Evolutionary conservation across 495 filamentous ascomycete species (phyloP), one percentile per base, ranked within the genome.

Genomic region (Trichoderma orchidacearum): DNA sequence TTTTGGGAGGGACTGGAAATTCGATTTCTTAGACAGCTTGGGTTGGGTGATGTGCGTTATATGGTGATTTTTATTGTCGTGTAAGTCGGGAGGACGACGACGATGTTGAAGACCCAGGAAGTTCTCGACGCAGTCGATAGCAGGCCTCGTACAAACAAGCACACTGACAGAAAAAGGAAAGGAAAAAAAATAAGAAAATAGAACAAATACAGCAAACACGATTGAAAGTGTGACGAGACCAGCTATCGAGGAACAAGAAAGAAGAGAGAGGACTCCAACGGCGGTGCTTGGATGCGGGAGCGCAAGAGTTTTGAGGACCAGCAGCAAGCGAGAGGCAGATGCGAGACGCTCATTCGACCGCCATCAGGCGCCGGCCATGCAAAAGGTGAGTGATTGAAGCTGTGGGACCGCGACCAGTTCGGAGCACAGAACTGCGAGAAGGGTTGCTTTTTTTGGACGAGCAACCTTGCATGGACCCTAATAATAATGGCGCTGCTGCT

Each of bases 221-320:
- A 66, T 67, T 69, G 71, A 17, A 25, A 27, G 41, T 48, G 41
- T 48, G 41, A 17, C 21, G 77, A 80, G 77, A 66, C 76, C 76
- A 78, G 78, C 76, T 80, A 69, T 69, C 70, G 72, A 73, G 59
- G 56, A 65, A 63, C 56, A 69, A 66, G 56, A 70, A 61, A 55
- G 31, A 36, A 35, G n/a, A 58, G 56, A 63, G 61, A 48, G 41
- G 21, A 48, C 41, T 48, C 41, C 41, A 48, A 23, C 23, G 21
- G 41, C 41, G 41, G 9, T 15, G n/a, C 3, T 13, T 17, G 60
- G 59, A 56, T 62, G 64, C 65, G 72, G 74, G 62, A 67, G 30
- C 62, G 62, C 59, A 64, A 61, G 65, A 72, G 72, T 77, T 81
- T 78, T 80, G 75, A 76, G 73, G 71, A 72, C 70, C 68, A 75